Evolutionary conservation across 306 rosid species (phyloP).

Genomic region (Astragalus glycyphyllos): DNA sequence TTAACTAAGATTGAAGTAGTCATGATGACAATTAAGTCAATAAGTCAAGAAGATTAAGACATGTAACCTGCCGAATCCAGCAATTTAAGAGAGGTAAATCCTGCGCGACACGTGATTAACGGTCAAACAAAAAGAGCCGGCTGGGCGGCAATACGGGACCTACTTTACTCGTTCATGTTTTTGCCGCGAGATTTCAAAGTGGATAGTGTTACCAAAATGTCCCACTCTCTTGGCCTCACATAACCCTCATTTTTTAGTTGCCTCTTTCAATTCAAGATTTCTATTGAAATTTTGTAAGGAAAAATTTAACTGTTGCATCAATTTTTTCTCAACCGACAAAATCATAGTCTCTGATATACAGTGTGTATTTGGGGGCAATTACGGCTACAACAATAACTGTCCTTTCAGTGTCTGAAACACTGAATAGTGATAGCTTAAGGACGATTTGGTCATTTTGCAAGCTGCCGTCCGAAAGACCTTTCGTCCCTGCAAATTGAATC

Average conservation of each 20-base stretch:
- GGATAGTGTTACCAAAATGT: constrained; percentile 37
- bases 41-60: neutral
- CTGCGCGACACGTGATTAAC: neutral
- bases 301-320: neutral
- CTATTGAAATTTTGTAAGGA: no score
- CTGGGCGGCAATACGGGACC: constrained; percentile 51
- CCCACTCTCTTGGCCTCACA: constrained; percentile 2
- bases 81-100: neutral
- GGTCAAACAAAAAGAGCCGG: constrained; percentile 42
- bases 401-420: neutral
- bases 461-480: constrained; percentile 52
- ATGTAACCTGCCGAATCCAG: neutral
- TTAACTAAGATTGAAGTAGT: neutral
- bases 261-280: neutral
- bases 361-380: no score
- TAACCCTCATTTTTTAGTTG: neutral
- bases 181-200: constrained; percentile 47
- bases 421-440: constrained; percentile 8
- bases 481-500: constrained; percentile 40
- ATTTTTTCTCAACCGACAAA: neutral
- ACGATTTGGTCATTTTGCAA: constrained; percentile 33
- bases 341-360: neutral
- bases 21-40: neutral
- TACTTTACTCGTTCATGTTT: neutral
- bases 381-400: neutral